Evolutionary conservation across 129 eudicot genomes (phyloP), one percentile per base, ranked within the genome.

Genomic region (Erigeron canadensis): DNA sequence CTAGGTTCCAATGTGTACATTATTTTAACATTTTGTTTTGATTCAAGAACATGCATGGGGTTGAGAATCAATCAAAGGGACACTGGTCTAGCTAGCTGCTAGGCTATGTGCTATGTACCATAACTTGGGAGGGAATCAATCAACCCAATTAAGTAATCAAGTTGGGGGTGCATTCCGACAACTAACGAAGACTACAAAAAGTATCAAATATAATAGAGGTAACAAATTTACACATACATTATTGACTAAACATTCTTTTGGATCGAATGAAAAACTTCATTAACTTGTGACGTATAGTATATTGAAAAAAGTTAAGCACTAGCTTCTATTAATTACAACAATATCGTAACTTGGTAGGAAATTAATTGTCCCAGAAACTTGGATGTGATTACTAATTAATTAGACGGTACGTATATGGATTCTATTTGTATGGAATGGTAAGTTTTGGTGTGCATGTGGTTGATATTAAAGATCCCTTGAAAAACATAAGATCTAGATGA

Each of bases 401-500:
- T 64, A 64, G 1, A 64, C 8, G 13, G 23, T n/a, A 13, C 11
- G 38, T 4, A 39, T 74, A 62, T 39, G 16, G n/a, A 51, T 46
- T 34, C 18, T 50, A 62, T 50, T 37, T 71, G 23, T 39, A 74
- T 45, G 9, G 39, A 59, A n/a, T 44, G 4, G 23, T 17, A 37
- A 38, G 56, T 67, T 40, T 67, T 76, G 53, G 40, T 70, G 21
- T 70, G n/a, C n/a, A n/a, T n/a, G 71, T 70, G 76, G 81, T 13
- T 70, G 41, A 50, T 5, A n/a, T 63, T 70, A 12, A 77, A 70
- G 76, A 77, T 77, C 65, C 76, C 59, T 41, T 61, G n/a, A 39
- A 9, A 70, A 50, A 28, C 76, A 41, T 62, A 77, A 70, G 81
- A 77, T 62, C 54, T 70, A 63, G 22, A 70, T 77, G 76, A 69